Base-by-base conservation (phyloP, 1,139 yeast species). In the Blastobotrys proliferans region DNA sequence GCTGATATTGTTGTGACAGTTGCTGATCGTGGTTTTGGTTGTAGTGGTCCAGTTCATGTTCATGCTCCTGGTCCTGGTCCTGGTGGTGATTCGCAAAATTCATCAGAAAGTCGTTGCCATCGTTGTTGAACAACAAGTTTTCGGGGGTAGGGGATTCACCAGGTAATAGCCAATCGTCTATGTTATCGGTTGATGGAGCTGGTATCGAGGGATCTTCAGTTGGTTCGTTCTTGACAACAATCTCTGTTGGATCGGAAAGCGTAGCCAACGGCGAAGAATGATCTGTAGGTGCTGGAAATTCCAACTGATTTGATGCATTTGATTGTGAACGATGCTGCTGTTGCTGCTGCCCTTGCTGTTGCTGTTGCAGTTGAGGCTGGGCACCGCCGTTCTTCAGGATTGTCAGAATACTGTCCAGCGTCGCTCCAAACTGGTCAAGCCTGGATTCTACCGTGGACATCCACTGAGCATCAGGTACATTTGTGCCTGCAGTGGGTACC, bases 371-470 rank as follows among this genome's bases (percentile, higher is more conserved):
- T 11, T 11, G 17, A 4, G 13, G 33, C 6, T 6, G 14, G 20
- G 4, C 9, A 14, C 19, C 19, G 18, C 38, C 38, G 11, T 22
- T 22, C 9, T 36, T 46, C 19, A 55, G 66, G 68, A 57, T 42
- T 11, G 53, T 43, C 26, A 61, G 46, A 26, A 63, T 57, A 6
- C 55, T 53, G 34, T 69, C 71, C 44, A 77, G 57, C 41, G 76
- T 73, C 32, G 60, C 62, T 41, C 75, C 81, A 47, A 77, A 72
- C 1, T 67, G 60, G 40, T 62, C 66, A 45, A 77, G 65, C 38
- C 74, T 66, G 38, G 56, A 59, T 45, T 76, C 81, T 51, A 76
- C 71, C 35, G 63, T 64, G 4, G 60, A 41, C 48, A 67, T 68
- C 79, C 79, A 73, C n/a, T 54, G 57, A 3, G 43, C 40, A 37